Conservation (phyloP, 2,329 filamentous ascomycete genomes). For the Exophiala aquamarina region DNA sequence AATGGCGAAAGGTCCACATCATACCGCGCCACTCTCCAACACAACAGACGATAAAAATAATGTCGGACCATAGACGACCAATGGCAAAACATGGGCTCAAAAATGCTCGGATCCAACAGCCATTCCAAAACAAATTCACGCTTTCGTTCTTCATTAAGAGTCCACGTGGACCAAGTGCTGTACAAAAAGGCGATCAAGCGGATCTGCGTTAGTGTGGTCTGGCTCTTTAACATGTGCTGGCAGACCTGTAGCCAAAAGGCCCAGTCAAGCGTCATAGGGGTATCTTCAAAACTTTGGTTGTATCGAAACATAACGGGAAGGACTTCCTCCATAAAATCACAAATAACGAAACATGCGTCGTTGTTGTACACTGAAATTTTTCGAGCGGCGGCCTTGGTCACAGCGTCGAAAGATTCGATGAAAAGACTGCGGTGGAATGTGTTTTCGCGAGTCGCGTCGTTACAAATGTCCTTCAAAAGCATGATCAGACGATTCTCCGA, state of each 20-base stretch:
- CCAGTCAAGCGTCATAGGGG: conserved; percentile 65
- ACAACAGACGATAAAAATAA: conserved; percentile 87
- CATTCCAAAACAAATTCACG: conserved; percentile 70
- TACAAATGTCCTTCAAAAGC: conserved; percentile 76
- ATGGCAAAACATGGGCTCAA: conserved; percentile 82
- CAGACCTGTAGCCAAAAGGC: conserved; percentile 82
- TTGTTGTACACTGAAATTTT: conserved; percentile 79
- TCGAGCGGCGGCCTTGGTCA: conserved; percentile 72
- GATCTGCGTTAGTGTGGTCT: conserved; percentile 89
- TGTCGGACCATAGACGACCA: conserved; percentile 95
- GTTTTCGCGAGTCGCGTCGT: conserved; percentile 57
- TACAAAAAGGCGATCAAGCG: conserved; percentile 80
- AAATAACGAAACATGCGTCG: conserved; percentile 82
- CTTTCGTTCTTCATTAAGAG: conserved; percentile 66
- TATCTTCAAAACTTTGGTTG: conserved; percentile 46
- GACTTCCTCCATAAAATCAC: conserved; percentile 84
- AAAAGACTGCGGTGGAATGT: conserved; percentile 66
- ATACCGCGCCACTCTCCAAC: conserved; percentile 83
- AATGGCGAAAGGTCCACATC: conserved; percentile 64
- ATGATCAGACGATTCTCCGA: conserved; percentile 85
- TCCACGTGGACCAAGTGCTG: conserved; percentile 73
- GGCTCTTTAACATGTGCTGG: conserved; percentile 73
- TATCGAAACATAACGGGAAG: conserved; percentile 67
- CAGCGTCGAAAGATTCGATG: conserved; percentile 69
- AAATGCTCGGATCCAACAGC: conserved; percentile 71